Evolutionary conservation across 1,284 basidiomycete genomes (phyloP).

Genomic region (Malassezia japonica): DNA sequence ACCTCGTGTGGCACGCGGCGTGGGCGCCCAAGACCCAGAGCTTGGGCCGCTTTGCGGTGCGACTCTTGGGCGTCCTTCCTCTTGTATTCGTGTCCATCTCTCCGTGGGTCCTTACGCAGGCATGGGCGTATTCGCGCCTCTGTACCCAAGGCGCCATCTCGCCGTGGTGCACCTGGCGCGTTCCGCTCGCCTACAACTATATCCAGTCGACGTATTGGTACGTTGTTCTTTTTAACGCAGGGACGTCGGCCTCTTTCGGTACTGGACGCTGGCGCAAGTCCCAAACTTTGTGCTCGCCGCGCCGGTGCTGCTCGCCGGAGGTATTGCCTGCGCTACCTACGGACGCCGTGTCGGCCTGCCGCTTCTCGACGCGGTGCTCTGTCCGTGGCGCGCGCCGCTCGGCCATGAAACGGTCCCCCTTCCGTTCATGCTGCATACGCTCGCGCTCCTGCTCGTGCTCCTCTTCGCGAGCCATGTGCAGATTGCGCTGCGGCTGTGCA

Average conservation of each 20-base stretch:
- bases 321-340: neutral
- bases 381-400: neutral
- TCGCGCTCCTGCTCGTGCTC: slow-evolving; percentile 56
- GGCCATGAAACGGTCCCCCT: slow-evolving; percentile 20
- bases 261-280: slow-evolving; percentile 72
- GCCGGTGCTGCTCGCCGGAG: slow-evolving; percentile 54
- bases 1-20: slow-evolving; percentile 46
- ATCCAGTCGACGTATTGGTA: slow-evolving; percentile 75
- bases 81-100: slow-evolving; percentile 45
- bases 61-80: neutral
- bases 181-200: slow-evolving; percentile 70
- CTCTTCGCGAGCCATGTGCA: slow-evolving; percentile 78
- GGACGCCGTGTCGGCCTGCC: neutral
- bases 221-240: slow-evolving; percentile 35
- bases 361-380: neutral
- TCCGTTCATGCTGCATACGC: slow-evolving; percentile 63
- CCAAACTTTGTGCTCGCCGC: slow-evolving; percentile 77
- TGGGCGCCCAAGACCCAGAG: neutral
- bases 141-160: slow-evolving; percentile 57
- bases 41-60: neutral
- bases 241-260: slow-evolving; percentile 72
- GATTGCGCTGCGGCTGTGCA: slow-evolving; percentile 71
- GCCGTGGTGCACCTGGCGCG: slow-evolving; percentile 54
- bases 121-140: slow-evolving; percentile 59
- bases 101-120: slow-evolving; percentile 67